phyloP scores from a whole-genome alignment of 768 basidiomycete genomes.

The Boletus reticuloceps region DNA sequence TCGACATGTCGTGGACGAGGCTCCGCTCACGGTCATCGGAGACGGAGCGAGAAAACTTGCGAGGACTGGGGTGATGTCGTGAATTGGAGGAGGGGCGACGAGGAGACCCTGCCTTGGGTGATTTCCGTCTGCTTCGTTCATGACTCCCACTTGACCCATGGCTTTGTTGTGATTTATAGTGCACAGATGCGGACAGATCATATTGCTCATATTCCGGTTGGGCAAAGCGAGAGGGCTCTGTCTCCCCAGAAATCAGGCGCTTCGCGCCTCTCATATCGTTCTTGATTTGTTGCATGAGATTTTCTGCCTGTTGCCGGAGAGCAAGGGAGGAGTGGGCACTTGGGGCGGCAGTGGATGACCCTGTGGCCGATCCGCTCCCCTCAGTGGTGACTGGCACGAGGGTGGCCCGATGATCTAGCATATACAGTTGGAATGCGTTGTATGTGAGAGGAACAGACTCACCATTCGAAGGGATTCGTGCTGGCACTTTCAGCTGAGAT shows the following conservation, averaged over 20 bases:
- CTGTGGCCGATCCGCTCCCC: conserved; percentile 22
- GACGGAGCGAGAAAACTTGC: conserved; percentile 38
- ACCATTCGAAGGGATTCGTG: conserved; percentile 10
- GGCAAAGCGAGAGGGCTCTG: conserved; percentile 47
- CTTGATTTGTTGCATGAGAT: conserved; percentile 84
- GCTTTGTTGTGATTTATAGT: conserved; percentile 24
- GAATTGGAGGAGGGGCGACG: conserved; percentile 36
- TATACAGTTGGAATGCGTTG: conserved; percentile 1
- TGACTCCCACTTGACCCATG: conserved; percentile 28
- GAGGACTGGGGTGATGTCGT: conserved; percentile 43
- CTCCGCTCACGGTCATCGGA: conserved; percentile 43
- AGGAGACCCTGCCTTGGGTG: conserved; percentile 24
- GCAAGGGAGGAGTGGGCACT: conserved; percentile 57
- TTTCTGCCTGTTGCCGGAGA: conserved; percentile 75
- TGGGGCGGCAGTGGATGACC: conserved; percentile 30
- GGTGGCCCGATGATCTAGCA: conserved; percentile 9
- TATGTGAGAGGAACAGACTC: not conserved
- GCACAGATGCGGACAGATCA: conserved; percentile 11
- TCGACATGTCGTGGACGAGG: conserved; percentile 39
- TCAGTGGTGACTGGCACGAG: conserved; percentile 14
- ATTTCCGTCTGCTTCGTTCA: conserved; percentile 26
- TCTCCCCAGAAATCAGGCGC: conserved; percentile 67
- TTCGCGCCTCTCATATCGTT: conserved; percentile 68
- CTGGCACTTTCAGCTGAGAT: conserved; percentile 2
- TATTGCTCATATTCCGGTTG: conserved; percentile 15